phyloP scores from a whole-genome alignment of 2,329 filamentous ascomycete species.

The Colletotrichum magnum region DNA sequence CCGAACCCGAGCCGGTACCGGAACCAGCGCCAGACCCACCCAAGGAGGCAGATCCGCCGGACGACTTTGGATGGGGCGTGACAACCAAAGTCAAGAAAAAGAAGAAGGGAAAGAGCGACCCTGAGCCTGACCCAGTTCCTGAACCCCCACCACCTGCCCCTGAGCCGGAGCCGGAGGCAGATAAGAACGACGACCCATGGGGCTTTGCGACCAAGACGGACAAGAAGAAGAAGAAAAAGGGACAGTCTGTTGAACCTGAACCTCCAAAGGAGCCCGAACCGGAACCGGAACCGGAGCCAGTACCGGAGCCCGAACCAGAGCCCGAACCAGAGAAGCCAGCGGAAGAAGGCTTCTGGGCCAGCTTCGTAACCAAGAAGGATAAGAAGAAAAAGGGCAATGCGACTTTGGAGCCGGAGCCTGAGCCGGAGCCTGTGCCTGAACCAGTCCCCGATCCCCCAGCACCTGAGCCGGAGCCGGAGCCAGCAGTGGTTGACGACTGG shows the following conservation, averaged over 20 bases:
- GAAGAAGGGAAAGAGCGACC: conserved; percentile 42
- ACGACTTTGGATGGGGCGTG: conserved; percentile 41
- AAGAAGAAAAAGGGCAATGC: conserved; percentile 52
- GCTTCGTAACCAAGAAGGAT: conserved; percentile 44
- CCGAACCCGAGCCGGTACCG: conserved; percentile 29
- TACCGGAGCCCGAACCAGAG: conserved; percentile 46
- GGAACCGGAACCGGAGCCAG: conserved; percentile 35
- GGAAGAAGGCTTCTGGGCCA: conserved; percentile 49
- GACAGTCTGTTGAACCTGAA: conserved; percentile 43
- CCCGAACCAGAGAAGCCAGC: conserved; percentile 38
- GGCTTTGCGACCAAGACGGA: conserved; percentile 49
- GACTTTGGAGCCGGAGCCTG: conserved; percentile 45
- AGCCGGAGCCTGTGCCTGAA: conserved; percentile 1
- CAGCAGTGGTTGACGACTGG: conserved; percentile 47
- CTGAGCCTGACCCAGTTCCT: conserved; percentile 34
- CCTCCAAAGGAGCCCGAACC: conserved; percentile 43
- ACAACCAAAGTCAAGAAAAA: conserved; percentile 51
- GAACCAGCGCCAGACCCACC: conserved; percentile 38
- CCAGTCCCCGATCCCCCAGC: conserved; percentile 13
- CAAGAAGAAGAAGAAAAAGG: conserved; percentile 57
- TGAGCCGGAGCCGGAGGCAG: conserved; percentile 42
- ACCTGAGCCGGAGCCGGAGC: conserved; percentile 41
- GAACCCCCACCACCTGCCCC: conserved; percentile 34
- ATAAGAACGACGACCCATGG: conserved; percentile 42
- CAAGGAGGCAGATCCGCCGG: conserved; percentile 40